Evolutionary conservation across 1,284 basidiomycete genomes (phyloP).

Genomic region (Kalmanozyma brasiliensis): DNA sequence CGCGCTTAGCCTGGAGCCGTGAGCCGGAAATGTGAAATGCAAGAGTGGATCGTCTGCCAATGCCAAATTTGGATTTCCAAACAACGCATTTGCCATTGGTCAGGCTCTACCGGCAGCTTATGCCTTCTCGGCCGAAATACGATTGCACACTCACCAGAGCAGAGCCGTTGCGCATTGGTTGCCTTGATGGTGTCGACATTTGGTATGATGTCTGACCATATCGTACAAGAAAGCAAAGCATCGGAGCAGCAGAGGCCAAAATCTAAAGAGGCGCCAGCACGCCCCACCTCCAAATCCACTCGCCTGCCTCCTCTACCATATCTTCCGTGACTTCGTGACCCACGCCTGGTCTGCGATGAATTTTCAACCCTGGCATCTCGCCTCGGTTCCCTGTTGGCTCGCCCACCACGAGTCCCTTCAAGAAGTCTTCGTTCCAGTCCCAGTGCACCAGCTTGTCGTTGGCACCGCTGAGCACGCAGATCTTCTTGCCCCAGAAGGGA

Average conservation of each 20-base stretch:
- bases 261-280: conserved; percentile 22
- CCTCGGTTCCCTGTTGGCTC: conserved; percentile 34
- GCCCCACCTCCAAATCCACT: conserved; percentile 59
- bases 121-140: too few relatives aligned
- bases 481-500: conserved; percentile 64
- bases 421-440: conserved; percentile 61
- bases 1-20: conserved; percentile 12
- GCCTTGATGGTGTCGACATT: too few relatives aligned
- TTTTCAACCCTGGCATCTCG: conserved; percentile 47
- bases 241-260: background rate
- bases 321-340: conserved; percentile 58
- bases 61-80: conserved; percentile 39
- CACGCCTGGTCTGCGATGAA: conserved; percentile 43
- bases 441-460: conserved; percentile 62
- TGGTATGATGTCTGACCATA: too few relatives aligned
- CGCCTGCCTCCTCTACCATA: conserved; percentile 60
- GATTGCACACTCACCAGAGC: too few relatives aligned
- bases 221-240: background rate
- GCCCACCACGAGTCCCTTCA: conserved; percentile 52
- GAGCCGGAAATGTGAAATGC: conserved; percentile 33
- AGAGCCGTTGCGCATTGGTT: too few relatives aligned
- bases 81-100: conserved; percentile 27
- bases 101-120: background rate
- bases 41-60: too few relatives aligned
- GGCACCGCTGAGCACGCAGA: conserved; percentile 59